A percentile compares a stretch with the other conserved stretches of the same genome.
phyloP scores from a whole-genome alignment of 257 asterid species.

The Gentiana dahurica region DNA sequence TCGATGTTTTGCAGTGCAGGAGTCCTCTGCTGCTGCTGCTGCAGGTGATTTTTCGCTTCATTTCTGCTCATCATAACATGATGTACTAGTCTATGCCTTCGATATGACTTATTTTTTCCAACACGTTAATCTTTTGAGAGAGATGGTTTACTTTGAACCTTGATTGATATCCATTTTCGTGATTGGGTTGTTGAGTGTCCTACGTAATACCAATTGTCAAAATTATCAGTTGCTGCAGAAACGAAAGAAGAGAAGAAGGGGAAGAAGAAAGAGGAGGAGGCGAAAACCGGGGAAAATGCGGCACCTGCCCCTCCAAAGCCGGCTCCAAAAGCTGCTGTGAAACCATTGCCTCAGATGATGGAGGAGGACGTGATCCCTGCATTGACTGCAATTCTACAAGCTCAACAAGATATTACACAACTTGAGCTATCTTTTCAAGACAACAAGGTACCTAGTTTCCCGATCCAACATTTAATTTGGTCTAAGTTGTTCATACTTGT shows the following conservation, averaged over 20 bases:
- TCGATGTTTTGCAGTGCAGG: constrained; percentile 25
- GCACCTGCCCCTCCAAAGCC: constrained; percentile 19
- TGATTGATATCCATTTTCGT: background rate
- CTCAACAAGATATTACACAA: constrained; percentile 44
- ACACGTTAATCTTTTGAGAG: no score
- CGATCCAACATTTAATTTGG: background rate
- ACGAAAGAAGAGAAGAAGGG: constrained; percentile 43
- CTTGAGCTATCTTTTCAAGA: constrained; percentile 48
- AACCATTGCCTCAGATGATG: constrained; percentile 68
- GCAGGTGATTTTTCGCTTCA: constrained; percentile 17
- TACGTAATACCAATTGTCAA: constrained; percentile 7
- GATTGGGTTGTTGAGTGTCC: background rate
- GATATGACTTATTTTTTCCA: no score
- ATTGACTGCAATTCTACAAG: constrained; percentile 39
- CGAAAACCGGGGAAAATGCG: constrained; percentile 14
- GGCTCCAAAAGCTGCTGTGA: constrained; percentile 59
- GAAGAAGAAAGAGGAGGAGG: constrained; percentile 31
- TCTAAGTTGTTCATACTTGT: background rate
- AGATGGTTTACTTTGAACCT: background rate
- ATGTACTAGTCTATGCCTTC: background rate
- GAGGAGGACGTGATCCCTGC: constrained; percentile 76
- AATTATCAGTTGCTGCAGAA: constrained; percentile 54
- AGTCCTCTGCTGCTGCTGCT: constrained; percentile 16
- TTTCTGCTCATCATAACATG: background rate
- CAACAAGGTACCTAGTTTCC: constrained; percentile 30